Percentiles rank a stretch among this genome's conserved stretches.
Evolutionary conservation across 257 asterid genomes (phyloP).

Genomic region (Scutellaria barbata): DNA sequence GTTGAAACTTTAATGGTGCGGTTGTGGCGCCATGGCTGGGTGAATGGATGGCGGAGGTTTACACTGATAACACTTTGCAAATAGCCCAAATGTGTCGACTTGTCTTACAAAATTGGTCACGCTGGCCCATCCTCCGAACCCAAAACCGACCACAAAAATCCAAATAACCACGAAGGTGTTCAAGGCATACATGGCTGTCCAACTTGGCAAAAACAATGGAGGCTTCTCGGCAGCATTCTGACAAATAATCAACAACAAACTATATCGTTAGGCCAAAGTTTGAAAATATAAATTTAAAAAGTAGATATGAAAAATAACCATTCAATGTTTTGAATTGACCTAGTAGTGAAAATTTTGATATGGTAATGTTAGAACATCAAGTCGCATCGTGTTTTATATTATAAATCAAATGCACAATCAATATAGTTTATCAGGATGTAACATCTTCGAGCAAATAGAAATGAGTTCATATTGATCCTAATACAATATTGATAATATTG

Average conservation of each 20-base stretch:
- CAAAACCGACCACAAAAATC: constrained; percentile 74
- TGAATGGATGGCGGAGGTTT: constrained; percentile 49
- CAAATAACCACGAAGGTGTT: constrained; percentile 66
- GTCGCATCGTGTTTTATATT: not conserved
- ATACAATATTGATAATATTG: constrained; percentile 24
- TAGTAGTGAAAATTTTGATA: too few species aligned
- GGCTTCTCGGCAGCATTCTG: constrained; percentile 97
- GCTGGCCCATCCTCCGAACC: constrained; percentile 97
- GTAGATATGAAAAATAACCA: not conserved
- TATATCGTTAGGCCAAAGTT: not conserved
- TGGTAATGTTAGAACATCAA: not conserved
- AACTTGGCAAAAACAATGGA: constrained; percentile 77
- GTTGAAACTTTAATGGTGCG: constrained; percentile 34
- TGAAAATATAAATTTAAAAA: not conserved
- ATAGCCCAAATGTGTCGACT: constrained; percentile 72
- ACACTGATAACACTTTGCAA: constrained; percentile 87
- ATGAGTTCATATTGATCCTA: not conserved
- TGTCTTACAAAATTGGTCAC: constrained; percentile 70
- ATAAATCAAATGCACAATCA: not conserved
- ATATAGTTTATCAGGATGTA: not conserved
- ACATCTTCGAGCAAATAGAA: not conserved
- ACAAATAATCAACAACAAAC: not conserved
- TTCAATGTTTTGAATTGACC: not conserved
- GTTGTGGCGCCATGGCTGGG: constrained; percentile 28
- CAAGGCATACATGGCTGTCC: constrained; percentile 72